phyloP scores from a whole-genome alignment of 129 eudicot species.

The Dittrichia graveolens region DNA sequence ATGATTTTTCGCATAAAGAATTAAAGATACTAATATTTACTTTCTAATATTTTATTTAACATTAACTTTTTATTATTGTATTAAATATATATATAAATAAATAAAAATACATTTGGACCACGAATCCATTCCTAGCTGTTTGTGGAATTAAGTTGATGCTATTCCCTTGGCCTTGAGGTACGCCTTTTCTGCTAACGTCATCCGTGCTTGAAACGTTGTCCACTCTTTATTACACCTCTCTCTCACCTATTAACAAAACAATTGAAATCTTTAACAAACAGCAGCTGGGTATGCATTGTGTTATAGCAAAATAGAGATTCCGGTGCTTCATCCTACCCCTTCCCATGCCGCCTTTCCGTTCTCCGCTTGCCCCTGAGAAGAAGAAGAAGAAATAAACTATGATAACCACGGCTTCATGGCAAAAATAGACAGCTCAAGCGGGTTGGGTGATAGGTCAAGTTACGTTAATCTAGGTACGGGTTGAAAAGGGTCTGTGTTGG shows the following conservation, averaged over 20 bases:
- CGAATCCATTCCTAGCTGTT: conserved; percentile 22
- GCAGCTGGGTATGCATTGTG: not conserved
- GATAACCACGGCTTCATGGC: not conserved
- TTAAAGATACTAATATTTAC: conserved; percentile 17
- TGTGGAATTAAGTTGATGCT: conserved; percentile 44
- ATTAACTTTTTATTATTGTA: not conserved
- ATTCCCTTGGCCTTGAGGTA: conserved; percentile 52
- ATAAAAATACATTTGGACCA: not conserved
- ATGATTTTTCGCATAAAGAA: not conserved
- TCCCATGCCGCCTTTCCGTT: conserved; percentile 71
- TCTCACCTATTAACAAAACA: conserved; percentile 53
- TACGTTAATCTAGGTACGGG: not conserved
- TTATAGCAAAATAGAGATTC: conserved; percentile 11
- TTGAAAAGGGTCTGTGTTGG: not conserved
- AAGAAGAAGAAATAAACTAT: not conserved
- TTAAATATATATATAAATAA: not conserved
- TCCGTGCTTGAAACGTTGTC: conserved; percentile 60
- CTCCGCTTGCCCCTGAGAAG: conserved; percentile 56
- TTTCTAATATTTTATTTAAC: conserved; percentile 1
- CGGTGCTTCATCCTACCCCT: conserved; percentile 57
- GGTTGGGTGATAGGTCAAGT: not conserved
- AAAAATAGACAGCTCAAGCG: not conserved
- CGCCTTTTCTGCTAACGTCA: conserved; percentile 57
- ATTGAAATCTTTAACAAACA: not conserved
- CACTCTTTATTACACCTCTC: conserved; percentile 75